Conservation (phyloP, 1,284 basidiomycete genomes). For the Naganishia sp. region DNA sequence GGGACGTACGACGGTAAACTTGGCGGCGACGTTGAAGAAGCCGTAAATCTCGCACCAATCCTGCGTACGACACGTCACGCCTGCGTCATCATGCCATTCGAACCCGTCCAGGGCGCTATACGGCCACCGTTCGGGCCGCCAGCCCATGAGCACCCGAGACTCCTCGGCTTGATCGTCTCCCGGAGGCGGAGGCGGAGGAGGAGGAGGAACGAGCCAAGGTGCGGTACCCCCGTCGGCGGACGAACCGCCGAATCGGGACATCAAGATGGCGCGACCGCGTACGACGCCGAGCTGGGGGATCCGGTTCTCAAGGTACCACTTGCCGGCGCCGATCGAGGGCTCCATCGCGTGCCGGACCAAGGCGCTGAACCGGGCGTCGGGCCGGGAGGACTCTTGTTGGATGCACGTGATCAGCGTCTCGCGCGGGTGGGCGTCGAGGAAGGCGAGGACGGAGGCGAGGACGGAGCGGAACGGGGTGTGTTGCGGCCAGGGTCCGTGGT, state of each 20-base stretch:
- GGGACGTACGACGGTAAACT: slow-evolving; percentile 58
- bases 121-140: slow-evolving; percentile 66
- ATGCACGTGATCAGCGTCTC: slow-evolving; percentile 81
- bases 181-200: neutral
- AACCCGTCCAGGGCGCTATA: slow-evolving; percentile 71
- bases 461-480: slow-evolving; percentile 66
- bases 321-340: slow-evolving; percentile 59
- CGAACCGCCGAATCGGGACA: slow-evolving; percentile 75
- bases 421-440: slow-evolving; percentile 63
- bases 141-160: slow-evolving; percentile 59
- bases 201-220: slow-evolving; percentile 13
- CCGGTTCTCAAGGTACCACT: slow-evolving; percentile 78
- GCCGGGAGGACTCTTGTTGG: slow-evolving; percentile 68
- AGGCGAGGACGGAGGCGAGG: slow-evolving; percentile 63
- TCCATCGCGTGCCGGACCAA: slow-evolving; percentile 67
- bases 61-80: slow-evolving; percentile 67
- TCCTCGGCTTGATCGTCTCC: neutral
- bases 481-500: slow-evolving; percentile 75
- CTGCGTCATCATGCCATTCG: slow-evolving; percentile 60
- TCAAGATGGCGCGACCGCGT: slow-evolving; percentile 74
- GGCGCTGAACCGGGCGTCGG: slow-evolving; percentile 60
- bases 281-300: slow-evolving; percentile 77
- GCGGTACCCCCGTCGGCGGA: slow-evolving; percentile 47
- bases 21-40: slow-evolving; percentile 76
- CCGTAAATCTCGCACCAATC: slow-evolving; percentile 78